Base-by-base conservation (phyloP, 176 grass and related monocot species). In the Guadua angustifolia region DNA sequence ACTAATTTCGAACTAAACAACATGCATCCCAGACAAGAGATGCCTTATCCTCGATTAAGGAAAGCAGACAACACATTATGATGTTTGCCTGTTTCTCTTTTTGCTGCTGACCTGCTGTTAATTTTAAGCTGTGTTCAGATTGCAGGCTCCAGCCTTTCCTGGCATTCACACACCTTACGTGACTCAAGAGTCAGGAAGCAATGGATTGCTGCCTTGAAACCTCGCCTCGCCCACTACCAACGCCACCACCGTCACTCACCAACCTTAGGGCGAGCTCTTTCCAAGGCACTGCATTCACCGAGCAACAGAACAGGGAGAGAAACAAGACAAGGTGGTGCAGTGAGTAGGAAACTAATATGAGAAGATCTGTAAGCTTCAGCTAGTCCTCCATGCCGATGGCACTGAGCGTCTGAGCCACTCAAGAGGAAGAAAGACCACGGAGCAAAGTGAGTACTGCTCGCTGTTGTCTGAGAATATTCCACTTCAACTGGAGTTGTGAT, bases 381-480 rank as follows among this genome's bases (percentile, higher is more conserved):
- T 45, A 63, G 75, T 57, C 57, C 22, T 77, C 58, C 76, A 65
- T 65, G 76, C 57, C 16, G 5, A 77, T 62, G 75, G 56, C 77
- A 67, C 81, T 17, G 10, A 80, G 77, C 71, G 58, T 80, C 75
- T 64, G 82, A 75, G 33, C 71, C 64, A 82, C 83, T 90, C 79
- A 11, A 90, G 79, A 83, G 66, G 47, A 57, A 59, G 67, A 44
- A 69, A 65, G 79, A 86, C 82, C 38, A 18, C 32, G 59, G n/a
- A 78, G 55, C 64, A 19, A 86, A 89, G 78, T 65, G 62, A 69
- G 72, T 58, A 70, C 56, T 82, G 55, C 68, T 65, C 77, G 77
- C 78, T 75, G 83, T 89, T 89, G 87, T 86, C 83, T 67, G 60
- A 53, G 79, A 86, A 90, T 90, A 90, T 86, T 90, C 88, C 66